Evolutionary conservation across 2,329 filamentous ascomycete species (phyloP).

Genomic region (Cercospora zeae-maydis): DNA sequence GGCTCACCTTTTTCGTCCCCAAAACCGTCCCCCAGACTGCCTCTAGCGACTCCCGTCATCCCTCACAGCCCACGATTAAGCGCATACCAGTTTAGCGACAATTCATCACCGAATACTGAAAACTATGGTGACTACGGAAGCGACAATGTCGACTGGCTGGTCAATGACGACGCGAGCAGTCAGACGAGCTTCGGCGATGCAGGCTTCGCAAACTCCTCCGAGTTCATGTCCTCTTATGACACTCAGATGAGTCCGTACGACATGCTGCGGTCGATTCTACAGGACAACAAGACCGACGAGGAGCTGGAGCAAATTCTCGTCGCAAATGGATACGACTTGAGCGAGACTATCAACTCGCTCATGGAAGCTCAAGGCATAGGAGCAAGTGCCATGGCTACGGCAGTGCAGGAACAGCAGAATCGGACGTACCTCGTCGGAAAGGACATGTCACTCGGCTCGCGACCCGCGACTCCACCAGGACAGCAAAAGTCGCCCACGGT

Average conservation of each 20-base stretch:
- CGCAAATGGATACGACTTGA: slow-evolving; percentile 86
- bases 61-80: slow-evolving; percentile 92
- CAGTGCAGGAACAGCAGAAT: slow-evolving; percentile 44
- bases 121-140: slow-evolving; percentile 87
- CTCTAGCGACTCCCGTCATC: slow-evolving; percentile 82
- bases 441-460: slow-evolving; percentile 69
- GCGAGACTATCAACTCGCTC: slow-evolving; percentile 82
- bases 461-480: slow-evolving; percentile 71
- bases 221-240: slow-evolving; percentile 66
- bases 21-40: slow-evolving; percentile 84
- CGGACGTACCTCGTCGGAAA: slow-evolving; percentile 75
- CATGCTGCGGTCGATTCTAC: slow-evolving; percentile 91
- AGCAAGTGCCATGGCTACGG: slow-evolving; percentile 31
- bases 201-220: slow-evolving; percentile 72
- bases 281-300: slow-evolving; percentile 83
- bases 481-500: slow-evolving; percentile 82
- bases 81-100: slow-evolving; percentile 89
- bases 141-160: slow-evolving; percentile 95
- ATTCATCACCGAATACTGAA: slow-evolving; percentile 70
- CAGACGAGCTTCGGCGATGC: slow-evolving; percentile 73
- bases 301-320: slow-evolving; percentile 92
- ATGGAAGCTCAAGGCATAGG: slow-evolving; percentile 68
- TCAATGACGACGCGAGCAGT: slow-evolving; percentile 76
- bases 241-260: slow-evolving; percentile 97
- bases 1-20: slow-evolving; percentile 87